phyloP scores from a whole-genome alignment of 2,329 filamentous ascomycete species.

The Pyrenophora tritici-repentis region DNA sequence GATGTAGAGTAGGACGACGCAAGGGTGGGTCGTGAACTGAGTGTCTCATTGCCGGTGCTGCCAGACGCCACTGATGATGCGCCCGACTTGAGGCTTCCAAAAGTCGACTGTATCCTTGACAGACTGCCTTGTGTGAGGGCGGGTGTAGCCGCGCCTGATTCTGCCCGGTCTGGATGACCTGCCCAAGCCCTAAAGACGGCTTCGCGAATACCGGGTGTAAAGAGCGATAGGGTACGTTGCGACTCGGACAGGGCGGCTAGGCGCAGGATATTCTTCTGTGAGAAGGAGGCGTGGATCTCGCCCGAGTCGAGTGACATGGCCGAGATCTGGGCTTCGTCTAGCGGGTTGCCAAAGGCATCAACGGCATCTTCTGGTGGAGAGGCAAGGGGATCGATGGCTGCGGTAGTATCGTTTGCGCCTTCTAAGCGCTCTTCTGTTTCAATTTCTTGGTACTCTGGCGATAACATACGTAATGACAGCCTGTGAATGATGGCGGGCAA shows the following conservation, averaged over 20 bases:
- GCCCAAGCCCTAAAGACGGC: constrained; percentile 94
- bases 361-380: constrained; percentile 82
- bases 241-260: constrained; percentile 84
- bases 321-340: constrained; percentile 76
- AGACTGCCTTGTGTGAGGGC: constrained; percentile 51
- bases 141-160: constrained; percentile 54
- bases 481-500: constrained; percentile 94
- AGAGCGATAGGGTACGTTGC: constrained; percentile 86
- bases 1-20: constrained; percentile 62
- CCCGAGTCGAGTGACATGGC: constrained; percentile 78
- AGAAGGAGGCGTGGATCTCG: constrained; percentile 88
- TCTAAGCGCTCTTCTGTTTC: constrained; percentile 62
- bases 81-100: constrained; percentile 55
- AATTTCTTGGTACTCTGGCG: constrained; percentile 77
- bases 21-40: constrained; percentile 70
- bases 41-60: constrained; percentile 54
- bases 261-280: constrained; percentile 88
- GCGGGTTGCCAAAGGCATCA: constrained; percentile 75
- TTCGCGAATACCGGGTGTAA: constrained; percentile 88
- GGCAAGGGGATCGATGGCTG: constrained; percentile 77
- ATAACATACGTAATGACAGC: constrained; percentile 85
- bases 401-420: constrained; percentile 57
- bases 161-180: constrained; percentile 72
- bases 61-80: constrained; percentile 44
- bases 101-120: constrained; percentile 53